Evolutionary conservation across 1,284 basidiomycete species (phyloP).

Genomic region (Ustilago sp.): DNA sequence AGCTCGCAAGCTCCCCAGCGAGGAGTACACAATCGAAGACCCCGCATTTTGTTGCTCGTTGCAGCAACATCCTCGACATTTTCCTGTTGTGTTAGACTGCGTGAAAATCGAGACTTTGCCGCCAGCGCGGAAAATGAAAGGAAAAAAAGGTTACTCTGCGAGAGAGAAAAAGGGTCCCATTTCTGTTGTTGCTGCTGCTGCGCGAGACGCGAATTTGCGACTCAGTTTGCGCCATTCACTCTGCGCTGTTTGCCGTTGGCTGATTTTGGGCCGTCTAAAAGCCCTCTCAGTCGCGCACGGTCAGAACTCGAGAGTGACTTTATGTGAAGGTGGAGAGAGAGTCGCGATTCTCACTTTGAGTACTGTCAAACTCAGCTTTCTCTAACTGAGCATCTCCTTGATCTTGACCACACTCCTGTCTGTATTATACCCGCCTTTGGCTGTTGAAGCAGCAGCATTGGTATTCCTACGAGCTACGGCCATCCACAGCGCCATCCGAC

Average conservation of each 20-base stretch:
- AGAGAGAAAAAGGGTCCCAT: not conserved
- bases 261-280: not conserved
- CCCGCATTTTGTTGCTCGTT: not conserved
- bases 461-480: too few species aligned
- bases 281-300: constrained; percentile 2
- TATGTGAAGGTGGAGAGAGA: constrained; percentile 3
- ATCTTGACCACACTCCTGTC: constrained; percentile 3
- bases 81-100: not conserved
- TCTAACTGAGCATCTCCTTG: not conserved
- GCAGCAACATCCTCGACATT: not conserved
- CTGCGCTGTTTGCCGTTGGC: not conserved
- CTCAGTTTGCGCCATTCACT: not conserved
- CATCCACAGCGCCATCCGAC: not conserved
- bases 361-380: constrained; percentile 2
- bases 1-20: not conserved
- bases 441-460: not conserved
- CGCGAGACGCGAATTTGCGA: not conserved
- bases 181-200: not conserved
- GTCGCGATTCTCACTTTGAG: constrained; percentile 1
- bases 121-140: constrained; percentile 1
- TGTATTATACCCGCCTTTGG: constrained; percentile 5
- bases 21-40: not conserved
- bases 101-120: not conserved
- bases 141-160: not conserved
- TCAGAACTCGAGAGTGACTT: not conserved